These are phyloP conservation scores for Chytriomyces hyalinus DNA, from an alignment of 192 early-diverging fungal species.

Conservation along the genomic window DNA sequence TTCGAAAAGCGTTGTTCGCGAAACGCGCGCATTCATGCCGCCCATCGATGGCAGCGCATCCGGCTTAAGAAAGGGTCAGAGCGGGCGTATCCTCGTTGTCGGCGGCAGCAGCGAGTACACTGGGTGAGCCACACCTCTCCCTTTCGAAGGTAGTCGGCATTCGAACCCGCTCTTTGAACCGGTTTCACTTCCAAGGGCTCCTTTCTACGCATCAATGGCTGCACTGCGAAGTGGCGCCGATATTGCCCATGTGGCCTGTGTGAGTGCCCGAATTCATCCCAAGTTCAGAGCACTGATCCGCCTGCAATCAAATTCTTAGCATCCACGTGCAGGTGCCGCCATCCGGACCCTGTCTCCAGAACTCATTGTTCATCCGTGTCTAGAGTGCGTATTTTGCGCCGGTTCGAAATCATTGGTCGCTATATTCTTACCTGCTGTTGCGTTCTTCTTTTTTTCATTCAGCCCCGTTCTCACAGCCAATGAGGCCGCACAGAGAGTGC, in stretches of 20 bases:
- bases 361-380: constrained; percentile 91
- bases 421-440: no score
- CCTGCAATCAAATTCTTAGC: no score
- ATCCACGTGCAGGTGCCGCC: constrained; percentile 71
- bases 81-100: constrained; percentile 73
- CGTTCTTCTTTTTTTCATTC: no score
- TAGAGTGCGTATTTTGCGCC: constrained; percentile 53
- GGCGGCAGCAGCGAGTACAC: constrained; percentile 85
- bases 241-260: constrained; percentile 85
- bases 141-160: neutral
- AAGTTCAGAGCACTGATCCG: no score
- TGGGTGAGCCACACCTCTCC: neutral
- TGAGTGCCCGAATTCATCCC: no score
- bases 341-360: constrained; percentile 87
- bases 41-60: constrained; percentile 57
- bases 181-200: constrained; percentile 72
- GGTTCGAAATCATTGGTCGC: neutral
- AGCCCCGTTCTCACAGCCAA: no score
- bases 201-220: constrained; percentile 82
- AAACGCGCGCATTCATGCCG: constrained; percentile 38
- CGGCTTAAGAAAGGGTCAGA: constrained; percentile 79
- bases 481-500: constrained; percentile 55
- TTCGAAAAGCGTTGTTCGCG: neutral
- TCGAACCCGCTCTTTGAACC: constrained; percentile 15
- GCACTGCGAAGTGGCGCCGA: constrained; percentile 84